These are phyloP conservation scores for Cladosporium phlei DNA, from an alignment of 2,329 filamentous ascomycete species.

Conservation along the genomic window DNA sequence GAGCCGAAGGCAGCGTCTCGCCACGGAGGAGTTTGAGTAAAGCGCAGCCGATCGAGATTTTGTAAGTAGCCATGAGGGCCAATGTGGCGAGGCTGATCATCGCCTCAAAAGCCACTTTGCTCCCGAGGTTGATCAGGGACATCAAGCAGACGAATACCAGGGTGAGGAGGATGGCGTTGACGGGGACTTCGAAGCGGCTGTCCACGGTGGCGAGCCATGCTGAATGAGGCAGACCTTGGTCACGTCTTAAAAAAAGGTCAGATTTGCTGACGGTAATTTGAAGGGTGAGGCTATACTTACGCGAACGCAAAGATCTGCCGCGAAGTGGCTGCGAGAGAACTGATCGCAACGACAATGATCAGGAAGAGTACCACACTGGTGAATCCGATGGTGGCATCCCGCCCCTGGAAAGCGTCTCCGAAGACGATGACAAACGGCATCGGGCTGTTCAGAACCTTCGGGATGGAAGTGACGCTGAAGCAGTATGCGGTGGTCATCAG, in stretches of 20 bases:
- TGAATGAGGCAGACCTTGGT: constrained; percentile 24
- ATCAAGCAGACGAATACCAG: constrained; percentile 22
- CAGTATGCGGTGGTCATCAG: constrained; percentile 22
- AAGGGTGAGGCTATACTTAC: constrained; percentile 33
- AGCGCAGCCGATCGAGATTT: constrained; percentile 35
- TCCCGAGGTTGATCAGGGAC: constrained; percentile 26
- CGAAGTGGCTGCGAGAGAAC: constrained; percentile 1
- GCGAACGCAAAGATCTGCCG: constrained; percentile 33
- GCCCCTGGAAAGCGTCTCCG: constrained; percentile 20
- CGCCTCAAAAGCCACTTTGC: constrained; percentile 30
- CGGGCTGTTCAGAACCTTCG: constrained; percentile 14
- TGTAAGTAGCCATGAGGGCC: constrained; percentile 38
- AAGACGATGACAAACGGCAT: constrained; percentile 26
- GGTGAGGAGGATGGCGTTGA: constrained; percentile 24
- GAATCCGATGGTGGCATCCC: constrained; percentile 19
- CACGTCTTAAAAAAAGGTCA: constrained; percentile 31
- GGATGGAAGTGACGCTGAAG: constrained; percentile 19
- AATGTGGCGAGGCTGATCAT: constrained; percentile 37
- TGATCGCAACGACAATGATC: constrained; percentile 7
- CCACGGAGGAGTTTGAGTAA: constrained; percentile 19
- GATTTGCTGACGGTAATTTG: constrained; percentile 25
- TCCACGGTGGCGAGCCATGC: constrained; percentile 22
- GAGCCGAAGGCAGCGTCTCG: constrained; percentile 19
- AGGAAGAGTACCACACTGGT: constrained; percentile 23
- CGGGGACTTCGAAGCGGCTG: constrained; percentile 23